Conservation (phyloP, 1,139 yeast species). For the Groenewaldozyma auringiensis region DNA sequence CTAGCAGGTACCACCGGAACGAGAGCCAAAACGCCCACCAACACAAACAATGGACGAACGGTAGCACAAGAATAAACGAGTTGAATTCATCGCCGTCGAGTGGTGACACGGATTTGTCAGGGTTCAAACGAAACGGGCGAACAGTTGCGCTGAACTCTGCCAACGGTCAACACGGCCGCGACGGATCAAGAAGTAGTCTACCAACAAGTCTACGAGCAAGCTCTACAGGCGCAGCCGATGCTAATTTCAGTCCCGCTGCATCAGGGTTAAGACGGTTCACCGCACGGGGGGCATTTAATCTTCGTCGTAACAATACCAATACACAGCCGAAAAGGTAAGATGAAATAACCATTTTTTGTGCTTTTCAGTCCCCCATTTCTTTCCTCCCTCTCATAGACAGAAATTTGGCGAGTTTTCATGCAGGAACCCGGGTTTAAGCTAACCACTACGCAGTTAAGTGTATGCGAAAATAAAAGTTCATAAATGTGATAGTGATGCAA, state of each 20-base stretch:
- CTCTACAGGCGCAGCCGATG: not conserved
- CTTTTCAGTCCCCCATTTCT: too few relatives aligned
- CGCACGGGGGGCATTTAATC: conserved; percentile 3
- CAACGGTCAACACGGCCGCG: not conserved
- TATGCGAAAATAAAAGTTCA: not conserved
- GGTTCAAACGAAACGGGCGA: not conserved
- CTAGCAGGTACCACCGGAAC: conserved; percentile 18
- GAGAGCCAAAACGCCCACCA: not conserved
- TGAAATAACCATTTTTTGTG: not conserved
- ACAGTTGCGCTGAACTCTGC: not conserved
- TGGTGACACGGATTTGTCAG: not conserved
- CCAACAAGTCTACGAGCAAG: not conserved
- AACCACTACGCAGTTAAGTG: not conserved
- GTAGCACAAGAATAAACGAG: not conserved
- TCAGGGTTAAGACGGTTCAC: conserved; percentile 1
- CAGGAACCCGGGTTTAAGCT: too few relatives aligned
- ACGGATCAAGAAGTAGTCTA: not conserved
- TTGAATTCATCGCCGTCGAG: not conserved
- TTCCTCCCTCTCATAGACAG: too few relatives aligned
- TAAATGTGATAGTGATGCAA: not conserved
- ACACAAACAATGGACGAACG: not conserved
- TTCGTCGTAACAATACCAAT: not conserved
- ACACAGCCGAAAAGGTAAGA: not conserved
- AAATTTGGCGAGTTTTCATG: too few relatives aligned
- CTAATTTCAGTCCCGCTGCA: not conserved